Base-by-base conservation (phyloP, 2,329 filamentous ascomycete species). In the Dactylellina sp. region DNA sequence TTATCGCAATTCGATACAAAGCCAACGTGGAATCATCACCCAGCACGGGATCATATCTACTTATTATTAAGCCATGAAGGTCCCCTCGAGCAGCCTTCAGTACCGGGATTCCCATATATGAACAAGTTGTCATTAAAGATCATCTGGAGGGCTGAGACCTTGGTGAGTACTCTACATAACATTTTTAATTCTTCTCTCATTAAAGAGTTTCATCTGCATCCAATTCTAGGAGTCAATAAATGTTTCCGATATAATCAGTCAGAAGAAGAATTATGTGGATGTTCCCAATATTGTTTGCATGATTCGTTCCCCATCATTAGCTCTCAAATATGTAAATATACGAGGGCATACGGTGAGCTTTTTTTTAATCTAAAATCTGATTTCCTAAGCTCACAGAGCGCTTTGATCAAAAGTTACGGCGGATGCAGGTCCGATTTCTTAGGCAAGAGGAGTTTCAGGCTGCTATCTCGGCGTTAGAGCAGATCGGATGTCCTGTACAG, bases 141-240 rank as follows among this genome's bases (percentile, higher is more conserved):
- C 11, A 74, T 74, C 49, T 74, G 70, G 70, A 61, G 70, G 57
- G 70, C 70, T 53, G 61, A 66, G 24, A 74, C 70, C 22, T 49
- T 74, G 42, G 70, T 74, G 24, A 35, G 53, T 49, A n/a, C 14
- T 12, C 7, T 1, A 22, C 22, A 12, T 35, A 9, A 14, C 35
- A 0, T 39, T 9, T 6, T 20, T 18, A 6, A 4, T 39, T 40
- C 16, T 42, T 42, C 3, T n/a, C n/a, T n/a, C n/a, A n/a, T 18
- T 20, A 35, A 22, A 18, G 2, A 55, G 1, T 40, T 5, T 22
- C 22, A 18, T 4, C 28, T 40, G 3, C n/a, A 14, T 12, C 37
- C 3, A 14, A 16, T 12, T 6, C 2, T 39, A 74, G 70, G 70
- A 74, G 47, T 66, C 40, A 0, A 50, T 74, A 2, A 74, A 66